Percentiles rank a stretch among this genome's conserved stretches.
Evolutionary conservation across 257 asterid genomes (phyloP).

Genomic region (Marsdenia floribunda): DNA sequence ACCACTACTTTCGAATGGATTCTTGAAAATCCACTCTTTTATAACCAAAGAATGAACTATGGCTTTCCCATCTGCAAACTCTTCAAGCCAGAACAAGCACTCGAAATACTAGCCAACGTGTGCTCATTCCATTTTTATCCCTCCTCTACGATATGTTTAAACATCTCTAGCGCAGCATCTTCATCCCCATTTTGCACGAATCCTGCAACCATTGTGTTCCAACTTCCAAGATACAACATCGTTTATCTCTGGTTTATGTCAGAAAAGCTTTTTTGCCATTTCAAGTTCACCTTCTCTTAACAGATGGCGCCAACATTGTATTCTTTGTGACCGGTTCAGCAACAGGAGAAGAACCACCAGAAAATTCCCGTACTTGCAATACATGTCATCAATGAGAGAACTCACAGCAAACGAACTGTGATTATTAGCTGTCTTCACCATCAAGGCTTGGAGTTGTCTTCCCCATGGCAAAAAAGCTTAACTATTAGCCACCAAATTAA

Average conservation of each 20-base stretch:
- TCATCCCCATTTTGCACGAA: conserved; percentile 56
- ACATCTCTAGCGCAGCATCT: conserved; percentile 52
- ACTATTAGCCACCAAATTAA: conserved; percentile 53
- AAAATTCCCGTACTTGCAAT: conserved; percentile 72
- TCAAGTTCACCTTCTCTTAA: conserved; percentile 72
- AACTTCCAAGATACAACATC: conserved; percentile 53
- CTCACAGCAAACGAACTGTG: conserved; percentile 56
- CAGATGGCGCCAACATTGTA: conserved; percentile 77
- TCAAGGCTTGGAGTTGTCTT: conserved; percentile 59
- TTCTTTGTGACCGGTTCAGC: conserved; percentile 69
- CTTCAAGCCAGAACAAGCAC: conserved; percentile 60
- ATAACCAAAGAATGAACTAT: conserved; percentile 65
- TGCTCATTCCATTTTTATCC: conserved; percentile 59
- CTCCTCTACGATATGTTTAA: conserved; percentile 44
- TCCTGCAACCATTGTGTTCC: conserved; percentile 79
- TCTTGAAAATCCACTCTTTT: conserved; percentile 44
- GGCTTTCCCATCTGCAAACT: conserved; percentile 63
- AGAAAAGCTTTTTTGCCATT: conserved; percentile 48
- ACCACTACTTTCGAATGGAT: conserved; percentile 64
- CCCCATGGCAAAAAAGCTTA: conserved; percentile 44
- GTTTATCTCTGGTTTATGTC: conserved; percentile 38
- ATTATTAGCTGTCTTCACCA: conserved; percentile 74
- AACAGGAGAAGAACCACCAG: conserved; percentile 23
- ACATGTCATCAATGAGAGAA: conserved; percentile 80
- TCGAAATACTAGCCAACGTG: conserved; percentile 52